Evolutionary conservation across 371 early-diverging fungal species (phyloP), one percentile per base, ranked within the genome.

Genomic region (Circinella minor): DNA sequence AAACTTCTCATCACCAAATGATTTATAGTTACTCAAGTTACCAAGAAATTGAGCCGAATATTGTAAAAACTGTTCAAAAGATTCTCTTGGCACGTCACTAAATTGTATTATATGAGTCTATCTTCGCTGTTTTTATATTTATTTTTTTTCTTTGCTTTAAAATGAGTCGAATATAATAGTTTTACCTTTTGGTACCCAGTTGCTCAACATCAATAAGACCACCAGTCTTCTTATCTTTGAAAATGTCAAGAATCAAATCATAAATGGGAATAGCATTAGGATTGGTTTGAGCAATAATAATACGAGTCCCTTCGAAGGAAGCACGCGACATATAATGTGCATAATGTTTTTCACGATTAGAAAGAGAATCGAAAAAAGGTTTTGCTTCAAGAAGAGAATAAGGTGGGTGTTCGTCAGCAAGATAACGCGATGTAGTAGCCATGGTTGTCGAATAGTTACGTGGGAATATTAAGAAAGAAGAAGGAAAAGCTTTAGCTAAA

Each of bases 1-100:
- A 68, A 90, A 87, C 76, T 89, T 90, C 55, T 84, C 84, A 71
- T 89, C 89, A 47, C 89, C 91, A 75, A 89, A 90, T 0, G 81
- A 78, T 55, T 84, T 85, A 81, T 86, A 88, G 72, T 90, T 89
- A 71, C 85, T 80, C 51, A 82, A 76, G 63, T 87, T 89, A 63
- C 82, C 80, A 10, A 86, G 72, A 55, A 84, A 82, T 48, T 84
- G 86, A 47, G 76, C 83, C 15, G 77, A 71, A 63, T 88, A 90
- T 70, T 89, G 86, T 51, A 89, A 63, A 61, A 89, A 82, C n/a
- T 77, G 68, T 17, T 80, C 83, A 77, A 86, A 89, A 0, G 76
- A 69, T 27, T 85, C 88, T 11, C 77, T 71, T 10, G 79, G 71
- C 5, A 89, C 83, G 18, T 73, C 80, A 69, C 82, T 82, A 68